Evolutionary conservation across 1,284 basidiomycete species (phyloP), one percentile per base, ranked within the genome.

Genomic region (Ustilago vetiveriae): DNA sequence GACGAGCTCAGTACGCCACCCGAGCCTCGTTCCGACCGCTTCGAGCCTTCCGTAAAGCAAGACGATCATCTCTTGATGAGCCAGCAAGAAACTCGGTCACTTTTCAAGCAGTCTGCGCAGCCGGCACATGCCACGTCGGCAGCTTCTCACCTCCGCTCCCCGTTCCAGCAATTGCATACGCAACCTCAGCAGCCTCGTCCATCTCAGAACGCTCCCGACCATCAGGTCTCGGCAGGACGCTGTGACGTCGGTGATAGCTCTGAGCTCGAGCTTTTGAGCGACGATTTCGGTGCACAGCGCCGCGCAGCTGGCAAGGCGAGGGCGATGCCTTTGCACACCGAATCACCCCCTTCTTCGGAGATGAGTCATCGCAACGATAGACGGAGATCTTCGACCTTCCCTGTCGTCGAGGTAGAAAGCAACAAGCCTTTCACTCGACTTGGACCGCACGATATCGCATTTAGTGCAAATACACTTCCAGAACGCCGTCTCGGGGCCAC

Each of bases 1-100:
- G 54, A 69, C 23, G 66, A 69, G 51, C 27, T 63, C 24, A 42
- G 40, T 22, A 69, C 66, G n/a, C 66, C 66, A 2, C 66, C 66
- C n/a, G 59, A 69, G 22, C 43, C 66, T 14, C 43, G 29, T 32
- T 53, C 41, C n/a, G 54, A 45, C 5, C 32, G 45, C 0, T 62
- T 66, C 21, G 53, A 52, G 16, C 19, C 37, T 11, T 36, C 51
- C 0, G 7, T 24, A 2, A 42, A n/a, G n/a, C n/a, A 44, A 11
- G 22, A 22, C n/a, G 23, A n/a, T 11, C 21, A 26, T 22, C n/a
- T 23, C 17, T 17, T 17, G 32, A n/a, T 36, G 23, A 21, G 10
- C n/a, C 44, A 19, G n/a, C n/a, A n/a, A n/a, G n/a, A n/a, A n/a
- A n/a, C n/a, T n/a, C n/a, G n/a, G n/a, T n/a, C n/a, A n/a, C n/a